Evolutionary conservation across 352 stramenopile species (phyloP), one percentile per base, ranked within the genome.

Genomic region (Thalassiosira gravida): DNA sequence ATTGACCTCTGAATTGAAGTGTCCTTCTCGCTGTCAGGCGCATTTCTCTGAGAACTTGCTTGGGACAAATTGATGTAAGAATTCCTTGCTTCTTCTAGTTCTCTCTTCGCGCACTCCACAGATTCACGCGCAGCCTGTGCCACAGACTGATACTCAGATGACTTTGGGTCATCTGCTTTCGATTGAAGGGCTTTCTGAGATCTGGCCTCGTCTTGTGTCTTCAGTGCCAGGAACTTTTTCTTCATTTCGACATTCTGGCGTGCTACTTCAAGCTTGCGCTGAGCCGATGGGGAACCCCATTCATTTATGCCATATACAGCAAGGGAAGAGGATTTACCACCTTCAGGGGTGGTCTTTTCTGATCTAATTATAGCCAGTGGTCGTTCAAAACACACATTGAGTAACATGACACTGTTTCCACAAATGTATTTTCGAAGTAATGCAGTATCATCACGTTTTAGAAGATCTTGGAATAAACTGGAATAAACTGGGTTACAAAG

Each of bases 391-490:
- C 95, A 98, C 32, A 97, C 91, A 29, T 94, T 93, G 0, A 99
- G 90, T 18, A 99, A 71, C 27, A 92, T 93, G 27, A 97, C 92
- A 5, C 95, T 95, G 42, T 96, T 93, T 1, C 75, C 90, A 53
- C 91, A 93, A 22, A 99, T 82, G 63, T 98, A 93, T 57, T 92
- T 88, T 29, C 96, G 92, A 30, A 99, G 81, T 46, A 91, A 86
- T 20, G 80, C 83, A 0, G 96, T 95, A 65, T 98, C 94, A 1
- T 96, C 91, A 3, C 97, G 69, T 65, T 96, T 96, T 35, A 99
- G 77, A 16, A 99, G 78, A 61, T 97, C 93, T 74, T 97, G 93
- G 68, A 98, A 98, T 3, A 98, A 91, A 57, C 95, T 95, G 55
- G 92, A 96, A 64, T 98, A 98, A 49, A 96, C 92, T 20, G 92